phyloP scores from a whole-genome alignment of 2,329 filamentous ascomycete genomes.

The Ceratocystis colombiana region DNA sequence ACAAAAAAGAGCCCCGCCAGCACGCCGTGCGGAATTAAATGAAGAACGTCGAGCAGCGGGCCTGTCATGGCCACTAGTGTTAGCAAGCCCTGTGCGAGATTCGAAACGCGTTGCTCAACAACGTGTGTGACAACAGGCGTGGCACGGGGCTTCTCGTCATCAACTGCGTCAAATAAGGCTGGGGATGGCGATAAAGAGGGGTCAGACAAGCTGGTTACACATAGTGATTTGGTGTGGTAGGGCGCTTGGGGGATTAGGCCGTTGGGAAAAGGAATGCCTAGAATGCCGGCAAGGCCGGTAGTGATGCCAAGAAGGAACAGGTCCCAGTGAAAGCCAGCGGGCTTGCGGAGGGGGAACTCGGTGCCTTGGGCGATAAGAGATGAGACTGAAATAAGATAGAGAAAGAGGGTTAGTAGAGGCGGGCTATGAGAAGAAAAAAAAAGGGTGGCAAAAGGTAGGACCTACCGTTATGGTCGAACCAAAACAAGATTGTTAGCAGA shows the following conservation, averaged over 20 bases:
- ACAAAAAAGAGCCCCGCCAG: slow-evolving; percentile 75
- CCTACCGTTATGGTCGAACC: slow-evolving; percentile 78
- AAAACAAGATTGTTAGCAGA: slow-evolving; percentile 74
- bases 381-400: slow-evolving; percentile 46
- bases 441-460: neutral
- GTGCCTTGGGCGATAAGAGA: slow-evolving; percentile 75
- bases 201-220: slow-evolving; percentile 44
- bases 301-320: slow-evolving; percentile 70
- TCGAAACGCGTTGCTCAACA: slow-evolving; percentile 69
- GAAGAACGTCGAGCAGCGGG: slow-evolving; percentile 61
- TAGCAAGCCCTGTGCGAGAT: slow-evolving; percentile 65
- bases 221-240: slow-evolving; percentile 70
- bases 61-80: slow-evolving; percentile 71
- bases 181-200: slow-evolving; percentile 30
- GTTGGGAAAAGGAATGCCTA: slow-evolving; percentile 73
- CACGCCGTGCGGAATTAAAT: slow-evolving; percentile 69
- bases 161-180: slow-evolving; percentile 37
- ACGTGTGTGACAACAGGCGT: slow-evolving; percentile 48
- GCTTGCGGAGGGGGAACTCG: slow-evolving; percentile 70
- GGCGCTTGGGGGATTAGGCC: slow-evolving; percentile 75
- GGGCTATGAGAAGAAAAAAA: neutral
- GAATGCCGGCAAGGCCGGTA: slow-evolving; percentile 62
- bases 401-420: neutral
- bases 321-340: slow-evolving; percentile 79
- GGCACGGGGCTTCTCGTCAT: slow-evolving; percentile 41